phyloP scores from a whole-genome alignment of 1,284 basidiomycete species.

The Jaminaea rosea region DNA sequence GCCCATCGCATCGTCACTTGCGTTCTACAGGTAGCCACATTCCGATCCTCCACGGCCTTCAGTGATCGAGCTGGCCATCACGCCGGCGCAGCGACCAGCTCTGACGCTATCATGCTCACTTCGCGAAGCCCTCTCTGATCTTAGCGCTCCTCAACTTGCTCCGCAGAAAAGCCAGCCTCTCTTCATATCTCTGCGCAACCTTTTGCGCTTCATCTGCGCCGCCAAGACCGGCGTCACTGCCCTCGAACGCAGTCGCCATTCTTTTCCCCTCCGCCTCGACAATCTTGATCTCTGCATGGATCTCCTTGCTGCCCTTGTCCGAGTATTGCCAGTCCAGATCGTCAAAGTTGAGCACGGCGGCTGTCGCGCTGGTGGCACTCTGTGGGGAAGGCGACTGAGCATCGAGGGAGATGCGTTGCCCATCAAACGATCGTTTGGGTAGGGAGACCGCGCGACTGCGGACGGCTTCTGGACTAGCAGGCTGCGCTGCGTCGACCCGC shows the following conservation, averaged over 20 bases:
- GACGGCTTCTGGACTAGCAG: too few relatives aligned
- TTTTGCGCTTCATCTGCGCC: constrained; percentile 13
- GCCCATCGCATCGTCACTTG: too few relatives aligned
- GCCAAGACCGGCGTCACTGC: constrained; percentile 12
- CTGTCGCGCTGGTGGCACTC: not conserved
- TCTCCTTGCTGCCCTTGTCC: not conserved
- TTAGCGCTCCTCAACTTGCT: not conserved
- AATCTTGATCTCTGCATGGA: not conserved
- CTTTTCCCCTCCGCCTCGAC: not conserved
- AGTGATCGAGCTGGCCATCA: too few relatives aligned
- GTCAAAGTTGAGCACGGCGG: not conserved
- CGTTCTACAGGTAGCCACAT: too few relatives aligned
- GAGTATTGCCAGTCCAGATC: not conserved
- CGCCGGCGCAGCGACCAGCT: too few relatives aligned
- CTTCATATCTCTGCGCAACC: not conserved
- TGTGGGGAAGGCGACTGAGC: not conserved
- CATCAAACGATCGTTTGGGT: too few relatives aligned
- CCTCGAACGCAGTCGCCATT: not conserved
- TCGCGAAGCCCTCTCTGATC: not conserved
- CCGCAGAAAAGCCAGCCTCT: not conserved
- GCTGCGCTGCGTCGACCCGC: too few relatives aligned
- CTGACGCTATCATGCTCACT: too few relatives aligned
- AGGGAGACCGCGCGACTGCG: too few relatives aligned
- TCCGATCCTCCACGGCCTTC: too few relatives aligned
- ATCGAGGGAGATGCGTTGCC: not conserved